phyloP scores from a whole-genome alignment of 257 asterid genomes.

The Fraxinus excelsior region DNA sequence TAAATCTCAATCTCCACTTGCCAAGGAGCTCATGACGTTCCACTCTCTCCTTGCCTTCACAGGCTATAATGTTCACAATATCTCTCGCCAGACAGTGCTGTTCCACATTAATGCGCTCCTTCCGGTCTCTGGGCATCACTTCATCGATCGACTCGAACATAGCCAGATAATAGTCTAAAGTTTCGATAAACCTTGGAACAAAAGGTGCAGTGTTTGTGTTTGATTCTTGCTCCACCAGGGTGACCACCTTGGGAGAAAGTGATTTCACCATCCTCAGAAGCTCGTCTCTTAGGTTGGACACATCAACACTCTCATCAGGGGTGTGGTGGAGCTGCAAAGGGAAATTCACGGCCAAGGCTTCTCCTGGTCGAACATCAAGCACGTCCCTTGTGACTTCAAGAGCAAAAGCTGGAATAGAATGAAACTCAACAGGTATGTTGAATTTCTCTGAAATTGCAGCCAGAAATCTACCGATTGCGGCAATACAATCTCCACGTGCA shows the following conservation, averaged over 20 bases:
- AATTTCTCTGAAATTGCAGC: constrained; percentile 4
- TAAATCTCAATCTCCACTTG: constrained; percentile 8
- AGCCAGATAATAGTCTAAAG: constrained; percentile 1
- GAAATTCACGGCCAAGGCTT: not conserved
- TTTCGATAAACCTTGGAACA: not conserved
- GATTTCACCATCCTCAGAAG: constrained; percentile 5
- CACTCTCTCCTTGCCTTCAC: constrained; percentile 1
- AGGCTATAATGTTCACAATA: constrained; percentile 3
- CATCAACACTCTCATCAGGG: not conserved
- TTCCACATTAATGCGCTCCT: constrained; percentile 1
- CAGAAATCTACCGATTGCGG: not conserved
- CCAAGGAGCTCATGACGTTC: constrained; percentile 12
- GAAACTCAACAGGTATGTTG: constrained; percentile 7
- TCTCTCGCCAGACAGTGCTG: constrained; percentile 5
- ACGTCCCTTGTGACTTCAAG: not conserved
- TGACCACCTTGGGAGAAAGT: constrained; percentile 9
- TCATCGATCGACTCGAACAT: constrained; percentile 3
- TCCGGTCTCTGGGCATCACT: not conserved
- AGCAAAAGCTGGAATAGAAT: not conserved
- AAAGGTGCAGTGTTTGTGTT: constrained; percentile 1
- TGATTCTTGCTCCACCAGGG: constrained; percentile 4
- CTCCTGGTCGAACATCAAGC: not conserved
- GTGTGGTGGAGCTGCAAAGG: constrained; percentile 6
- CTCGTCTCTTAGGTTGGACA: not conserved
- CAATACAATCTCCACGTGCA: not conserved